Conservation (phyloP, 225 moss, liverwort and hornwort genomes). For the Neckera pumila region DNA sequence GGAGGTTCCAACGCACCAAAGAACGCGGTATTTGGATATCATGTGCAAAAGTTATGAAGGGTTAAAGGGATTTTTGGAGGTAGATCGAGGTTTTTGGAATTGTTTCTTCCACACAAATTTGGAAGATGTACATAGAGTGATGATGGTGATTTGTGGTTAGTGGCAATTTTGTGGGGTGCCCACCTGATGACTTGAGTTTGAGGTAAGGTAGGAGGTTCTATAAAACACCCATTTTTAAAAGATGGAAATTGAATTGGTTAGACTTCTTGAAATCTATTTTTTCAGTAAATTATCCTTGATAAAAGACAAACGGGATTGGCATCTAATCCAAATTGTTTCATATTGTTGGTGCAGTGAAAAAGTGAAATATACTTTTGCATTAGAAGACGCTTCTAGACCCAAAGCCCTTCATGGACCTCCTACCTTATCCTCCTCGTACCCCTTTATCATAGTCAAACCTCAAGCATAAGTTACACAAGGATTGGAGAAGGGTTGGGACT, state of each 20-base stretch:
- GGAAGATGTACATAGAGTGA: neutral
- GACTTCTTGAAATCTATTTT: neutral
- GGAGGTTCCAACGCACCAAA: rapidly evolving
- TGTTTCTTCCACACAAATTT: rapidly evolving
- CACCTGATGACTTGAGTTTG: neutral
- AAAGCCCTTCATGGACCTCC: rapidly evolving
- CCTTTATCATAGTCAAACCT: neutral
- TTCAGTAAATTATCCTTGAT: neutral
- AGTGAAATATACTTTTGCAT: rapidly evolving
- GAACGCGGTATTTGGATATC: rapidly evolving
- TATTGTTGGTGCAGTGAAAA: neutral
- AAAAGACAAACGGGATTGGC: neutral
- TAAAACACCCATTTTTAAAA: rapidly evolving
- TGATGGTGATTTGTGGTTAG: neutral
- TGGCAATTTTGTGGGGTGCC: rapidly evolving
- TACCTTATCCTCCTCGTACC: rapidly evolving
- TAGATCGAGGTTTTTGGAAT: neutral
- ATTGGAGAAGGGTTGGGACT: rapidly evolving
- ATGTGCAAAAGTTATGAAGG: neutral
- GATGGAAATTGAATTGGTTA: neutral
- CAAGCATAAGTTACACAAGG: rapidly evolving
- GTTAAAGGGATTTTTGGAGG: rapidly evolving
- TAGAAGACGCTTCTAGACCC: neutral
- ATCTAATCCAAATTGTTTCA: neutral
- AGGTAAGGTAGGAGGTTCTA: rapidly evolving